Base-by-base conservation (phyloP, 495 filamentous ascomycete genomes). In the Tirmania nivea region DNA sequence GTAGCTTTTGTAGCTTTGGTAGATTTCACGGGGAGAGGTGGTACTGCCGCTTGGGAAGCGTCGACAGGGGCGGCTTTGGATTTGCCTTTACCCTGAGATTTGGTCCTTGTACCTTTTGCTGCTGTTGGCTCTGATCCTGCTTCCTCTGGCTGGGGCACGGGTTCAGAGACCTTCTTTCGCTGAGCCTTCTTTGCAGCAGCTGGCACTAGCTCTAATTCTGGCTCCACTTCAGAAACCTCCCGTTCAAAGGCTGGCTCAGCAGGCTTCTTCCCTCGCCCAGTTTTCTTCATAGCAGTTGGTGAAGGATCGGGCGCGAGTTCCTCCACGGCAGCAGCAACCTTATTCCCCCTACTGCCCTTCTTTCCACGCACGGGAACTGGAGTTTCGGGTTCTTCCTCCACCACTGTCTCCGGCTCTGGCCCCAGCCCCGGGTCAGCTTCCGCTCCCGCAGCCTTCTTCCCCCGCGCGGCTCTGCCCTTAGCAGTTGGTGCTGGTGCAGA, bases 71-170 rank as follows among this genome's bases (percentile, higher is more conserved):
- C 48, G 4, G 36, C 42, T 52, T 17, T 53, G 25, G n/a, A 19
- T 47, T 60, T 60, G 8, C 45, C 50, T 39, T 34, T 56, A 14
- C 35, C 49, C 34, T 49, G 52, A 36, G 53, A 31, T 36, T 61
- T 57, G 8, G 47, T 2, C 1, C 3, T 19, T 20, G 50, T 45
- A 31, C 34, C 49, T 48, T 35, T 42, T 10, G 11, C 45, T 53
- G 58, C 53, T 35, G 34, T n/a, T 48, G 25, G 39, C 35, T 25
- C 57, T n/a, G n/a, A n/a, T n/a, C n/a, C n/a, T n/a, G n/a, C n/a
- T 34, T 39, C 36, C 10, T 54, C 50, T 10, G 21, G 10, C 9
- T 57, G 50, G 14, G 31, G 49, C 48, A 50, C 48, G 3, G 34
- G 2, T 21, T 34, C 56, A 42, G 11, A 9, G n/a, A 51, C 55